These are phyloP conservation scores for Fusarium xylarioides DNA, from an alignment of 2,329 filamentous ascomycete species.

Conservation along the genomic window DNA sequence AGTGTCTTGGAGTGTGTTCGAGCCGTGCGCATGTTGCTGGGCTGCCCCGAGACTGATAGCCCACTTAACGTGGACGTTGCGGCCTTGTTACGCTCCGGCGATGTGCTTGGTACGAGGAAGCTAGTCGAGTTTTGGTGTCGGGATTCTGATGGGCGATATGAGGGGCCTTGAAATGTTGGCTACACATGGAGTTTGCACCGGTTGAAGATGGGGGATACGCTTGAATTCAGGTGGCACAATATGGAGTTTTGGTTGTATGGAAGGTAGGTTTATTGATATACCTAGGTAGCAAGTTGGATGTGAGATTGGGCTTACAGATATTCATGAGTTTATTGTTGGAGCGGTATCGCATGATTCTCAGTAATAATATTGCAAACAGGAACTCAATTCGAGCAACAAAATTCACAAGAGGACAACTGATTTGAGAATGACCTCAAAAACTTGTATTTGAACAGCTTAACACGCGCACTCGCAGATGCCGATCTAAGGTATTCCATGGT, in stretches of 20 bases:
- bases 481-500: conserved; percentile 6
- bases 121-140: conserved; percentile 77
- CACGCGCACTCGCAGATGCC: neutral
- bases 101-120: conserved; percentile 71
- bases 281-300: neutral
- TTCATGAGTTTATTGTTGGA: conserved; percentile 8
- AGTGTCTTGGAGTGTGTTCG: conserved; percentile 79
- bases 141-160: conserved; percentile 49
- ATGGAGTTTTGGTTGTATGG: conserved; percentile 28
- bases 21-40: conserved; percentile 72
- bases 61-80: conserved; percentile 84
- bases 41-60: conserved; percentile 74
- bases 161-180: conserved; percentile 43
- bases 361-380: neutral
- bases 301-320: conserved; percentile 8
- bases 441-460: neutral
- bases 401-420: neutral
- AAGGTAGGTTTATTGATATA: neutral
- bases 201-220: neutral
- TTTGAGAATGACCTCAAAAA: neutral
- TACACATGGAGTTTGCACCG: neutral
- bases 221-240: neutral
- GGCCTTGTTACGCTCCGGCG: conserved; percentile 73
- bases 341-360: conserved; percentile 13
- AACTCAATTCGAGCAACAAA: neutral